Conservation (phyloP, 305 asterid genomes). For the Fraxinus floribunda region DNA sequence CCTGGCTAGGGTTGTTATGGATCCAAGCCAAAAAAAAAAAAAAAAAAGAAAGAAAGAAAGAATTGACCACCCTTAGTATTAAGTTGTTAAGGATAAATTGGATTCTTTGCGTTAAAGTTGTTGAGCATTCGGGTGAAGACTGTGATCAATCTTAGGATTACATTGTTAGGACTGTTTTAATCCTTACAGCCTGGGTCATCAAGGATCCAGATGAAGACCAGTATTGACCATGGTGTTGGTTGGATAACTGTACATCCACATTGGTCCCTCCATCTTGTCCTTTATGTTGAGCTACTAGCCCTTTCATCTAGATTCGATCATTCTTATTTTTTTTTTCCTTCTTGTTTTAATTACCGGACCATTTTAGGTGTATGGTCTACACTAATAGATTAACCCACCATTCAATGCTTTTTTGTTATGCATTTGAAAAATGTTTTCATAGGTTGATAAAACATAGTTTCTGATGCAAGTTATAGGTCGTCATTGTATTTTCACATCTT, state of each 20-base stretch:
- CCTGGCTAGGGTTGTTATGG: neutral
- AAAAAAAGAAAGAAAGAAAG: too few species aligned
- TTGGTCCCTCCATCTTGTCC: neutral
- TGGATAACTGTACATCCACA: neutral
- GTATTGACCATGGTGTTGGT: neutral
- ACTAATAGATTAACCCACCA: neutral
- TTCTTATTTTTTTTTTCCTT: neutral
- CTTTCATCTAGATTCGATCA: neutral
- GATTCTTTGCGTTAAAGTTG: neutral
- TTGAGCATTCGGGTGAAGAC: neutral
- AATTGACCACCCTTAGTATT: neutral
- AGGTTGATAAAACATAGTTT: neutral
- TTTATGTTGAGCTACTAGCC: neutral
- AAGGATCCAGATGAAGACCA: neutral
- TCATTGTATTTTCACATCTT: neutral
- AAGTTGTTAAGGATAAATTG: neutral
- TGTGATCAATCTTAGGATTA: neutral
- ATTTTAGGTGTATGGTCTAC: neutral
- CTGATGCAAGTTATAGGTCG: neutral
- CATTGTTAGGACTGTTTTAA: neutral
- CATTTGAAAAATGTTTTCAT: neutral
- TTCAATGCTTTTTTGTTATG: neutral
- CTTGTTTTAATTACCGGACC: neutral
- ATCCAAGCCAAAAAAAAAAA: neutral
- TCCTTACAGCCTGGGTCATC: neutral